Base-by-base conservation (phyloP, 345 rosid species). In the Moricandia moricandioides region DNA sequence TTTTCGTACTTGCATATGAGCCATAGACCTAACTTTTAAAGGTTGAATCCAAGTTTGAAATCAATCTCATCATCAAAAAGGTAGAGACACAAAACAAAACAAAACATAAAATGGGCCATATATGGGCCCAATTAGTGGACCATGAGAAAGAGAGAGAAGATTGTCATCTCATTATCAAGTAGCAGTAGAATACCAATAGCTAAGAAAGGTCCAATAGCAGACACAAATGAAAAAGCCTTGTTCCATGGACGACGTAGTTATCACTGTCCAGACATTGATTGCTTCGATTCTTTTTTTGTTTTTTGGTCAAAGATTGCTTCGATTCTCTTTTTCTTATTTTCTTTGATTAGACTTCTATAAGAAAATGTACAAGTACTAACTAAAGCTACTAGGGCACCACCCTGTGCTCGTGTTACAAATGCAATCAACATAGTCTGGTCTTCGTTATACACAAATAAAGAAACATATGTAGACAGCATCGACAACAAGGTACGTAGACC, bases 221-320 rank as follows among this genome's bases (percentile, higher is more conserved):
- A 77, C 70, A 56, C 67, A 56, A 51, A 35, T 75, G 63, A 7
- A 70, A 77, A 77, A 77, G 80, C 75, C 80, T 70, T 77, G 80
- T 70, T 70, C 45, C 33, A 5, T 13, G 80, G 80, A 76, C 39
- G 75, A 31, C 64, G 56, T 76, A 69, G 57, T 52, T 75, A 29
- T 67, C 56, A 26, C 2, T 7, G 51, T 43, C 51, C 29, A 14
- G 37, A 35, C 37, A 76, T 16, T 62, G 65, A 62, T 62, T 69
- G 79, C 61, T 75, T 45, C 13, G 29, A 47, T 40, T 63, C 7
- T 33, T 1, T 65, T 11, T 5, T 33, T 55, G n/a, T n/a, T n/a
- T n/a, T n/a, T n/a, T n/a, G n/a, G n/a, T n/a, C n/a, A n/a, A n/a
- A n/a, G 65, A 62, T 62, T 69, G 79, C 61, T 75, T 45, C 13